A percentile compares a stretch with the other conserved stretches of the same genome.
Evolutionary conservation across 306 rosid genomes (phyloP).

Genomic region (Cucurbita moschata): DNA sequence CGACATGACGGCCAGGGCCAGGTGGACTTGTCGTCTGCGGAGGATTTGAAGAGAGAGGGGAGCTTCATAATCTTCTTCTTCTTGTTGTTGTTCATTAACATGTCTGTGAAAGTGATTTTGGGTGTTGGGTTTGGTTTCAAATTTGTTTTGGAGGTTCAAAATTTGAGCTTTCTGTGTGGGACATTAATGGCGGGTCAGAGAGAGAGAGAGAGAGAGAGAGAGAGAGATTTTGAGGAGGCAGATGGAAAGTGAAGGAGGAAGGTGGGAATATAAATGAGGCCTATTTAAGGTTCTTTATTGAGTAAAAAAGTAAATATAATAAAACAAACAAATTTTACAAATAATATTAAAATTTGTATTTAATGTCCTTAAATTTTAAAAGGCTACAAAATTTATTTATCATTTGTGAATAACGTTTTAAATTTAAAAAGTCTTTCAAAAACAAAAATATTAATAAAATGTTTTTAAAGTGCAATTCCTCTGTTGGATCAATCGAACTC

Average conservation of each 20-base stretch:
- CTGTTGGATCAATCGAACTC: too few species aligned
- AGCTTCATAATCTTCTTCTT: slow-evolving; percentile 49
- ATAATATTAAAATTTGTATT: too few species aligned
- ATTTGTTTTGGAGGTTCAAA: background rate
- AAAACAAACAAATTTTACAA: background rate
- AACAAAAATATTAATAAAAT: too few species aligned
- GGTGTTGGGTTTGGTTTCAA: background rate
- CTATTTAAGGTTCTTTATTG: background rate
- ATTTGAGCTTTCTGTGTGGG: background rate
- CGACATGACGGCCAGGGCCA: slow-evolving; percentile 73
- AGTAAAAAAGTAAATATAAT: background rate
- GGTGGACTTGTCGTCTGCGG: slow-evolving; percentile 7
- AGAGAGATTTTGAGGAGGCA: background rate
- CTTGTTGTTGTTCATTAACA: background rate
- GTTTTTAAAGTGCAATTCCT: too few species aligned
- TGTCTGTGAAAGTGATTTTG: background rate
- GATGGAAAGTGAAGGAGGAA: background rate
- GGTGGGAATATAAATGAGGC: background rate
- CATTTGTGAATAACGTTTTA: too few species aligned
- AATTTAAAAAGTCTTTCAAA: too few species aligned
- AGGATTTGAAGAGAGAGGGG: slow-evolving; percentile 31
- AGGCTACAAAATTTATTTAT: too few species aligned
- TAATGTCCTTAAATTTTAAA: too few species aligned
- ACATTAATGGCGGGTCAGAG: slow-evolving; percentile 3
- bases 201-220: background rate